Conservation (phyloP, 805 yeast genomes). For the Debaryomyces tyrocola region DNA sequence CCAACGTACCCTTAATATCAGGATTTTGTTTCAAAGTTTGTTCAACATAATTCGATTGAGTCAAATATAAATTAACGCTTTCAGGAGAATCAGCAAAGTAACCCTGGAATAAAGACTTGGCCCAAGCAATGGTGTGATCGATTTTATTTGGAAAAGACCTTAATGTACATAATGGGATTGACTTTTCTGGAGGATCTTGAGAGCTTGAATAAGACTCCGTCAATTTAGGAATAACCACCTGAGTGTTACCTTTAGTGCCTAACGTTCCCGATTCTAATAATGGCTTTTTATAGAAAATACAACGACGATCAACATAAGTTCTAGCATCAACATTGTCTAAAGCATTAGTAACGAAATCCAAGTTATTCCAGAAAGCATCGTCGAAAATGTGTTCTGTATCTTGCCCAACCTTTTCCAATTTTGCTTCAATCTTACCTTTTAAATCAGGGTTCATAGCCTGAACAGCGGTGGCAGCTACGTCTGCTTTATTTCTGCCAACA, state of each 20-base stretch:
- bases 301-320: constrained; percentile 95
- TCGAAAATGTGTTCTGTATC: constrained; percentile 88
- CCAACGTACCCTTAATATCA: constrained; percentile 83
- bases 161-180: constrained; percentile 95
- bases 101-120: constrained; percentile 91
- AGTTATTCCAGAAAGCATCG: constrained; percentile 78
- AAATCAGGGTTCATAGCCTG: constrained; percentile 83
- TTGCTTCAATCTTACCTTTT: constrained; percentile 70
- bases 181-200: constrained; percentile 97
- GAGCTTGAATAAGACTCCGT: constrained; percentile 96
- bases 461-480: constrained; percentile 86
- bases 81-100: constrained; percentile 89
- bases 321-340: constrained; percentile 97
- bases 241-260: constrained; percentile 98
- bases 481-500: constrained; percentile 89
- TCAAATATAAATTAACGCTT: constrained; percentile 84
- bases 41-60: constrained; percentile 92
- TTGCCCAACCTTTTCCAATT: constrained; percentile 85
- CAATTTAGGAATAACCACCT: constrained; percentile 88
- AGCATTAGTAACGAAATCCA: constrained; percentile 94
- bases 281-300: constrained; percentile 89
- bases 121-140: constrained; percentile 99
- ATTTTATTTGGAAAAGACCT: constrained; percentile 97
- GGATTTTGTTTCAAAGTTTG: constrained; percentile 87
- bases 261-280: constrained; percentile 94